Percentiles rank a stretch among this genome's conserved stretches.
Evolutionary conservation across 1,284 basidiomycete genomes (phyloP).

Genomic region (Ceratobasidium sp.): DNA sequence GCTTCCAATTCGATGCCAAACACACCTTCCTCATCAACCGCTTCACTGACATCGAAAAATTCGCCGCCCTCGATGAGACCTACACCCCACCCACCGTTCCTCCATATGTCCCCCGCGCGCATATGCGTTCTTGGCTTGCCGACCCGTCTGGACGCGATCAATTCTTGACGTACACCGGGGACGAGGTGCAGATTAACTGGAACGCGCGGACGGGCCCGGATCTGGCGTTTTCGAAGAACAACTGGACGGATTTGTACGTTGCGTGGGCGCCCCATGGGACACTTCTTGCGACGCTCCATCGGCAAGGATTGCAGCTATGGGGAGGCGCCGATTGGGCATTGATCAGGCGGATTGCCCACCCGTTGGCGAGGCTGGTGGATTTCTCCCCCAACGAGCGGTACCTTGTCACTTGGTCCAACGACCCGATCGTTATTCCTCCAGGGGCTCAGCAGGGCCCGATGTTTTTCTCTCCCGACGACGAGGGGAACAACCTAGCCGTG

Average conservation of each 20-base stretch:
- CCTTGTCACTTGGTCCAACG: constrained; percentile 98
- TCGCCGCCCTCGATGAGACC: constrained; percentile 82
- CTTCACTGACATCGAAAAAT: constrained; percentile 94
- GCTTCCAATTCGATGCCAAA: constrained; percentile 91
- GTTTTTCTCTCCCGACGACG: constrained; percentile 93
- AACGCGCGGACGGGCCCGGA: constrained; percentile 93
- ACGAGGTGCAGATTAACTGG: constrained; percentile 94
- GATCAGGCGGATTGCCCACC: constrained; percentile 93
- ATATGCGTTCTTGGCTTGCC: constrained; percentile 93
- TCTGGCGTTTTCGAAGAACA: constrained; percentile 61
- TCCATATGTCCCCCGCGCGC: constrained; percentile 82
- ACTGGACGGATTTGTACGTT: constrained; percentile 98
- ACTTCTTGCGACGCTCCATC: constrained; percentile 92
- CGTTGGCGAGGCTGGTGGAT: constrained; percentile 95
- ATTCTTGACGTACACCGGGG: constrained; percentile 93
- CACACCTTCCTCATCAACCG: constrained; percentile 93
- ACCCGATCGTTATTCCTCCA: constrained; percentile 84
- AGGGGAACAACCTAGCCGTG: constrained; percentile 96
- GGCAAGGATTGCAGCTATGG: constrained; percentile 97
- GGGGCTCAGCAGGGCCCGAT: constrained; percentile 77
- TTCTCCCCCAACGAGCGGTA: constrained; percentile 99
- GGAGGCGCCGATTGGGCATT: constrained; percentile 91
- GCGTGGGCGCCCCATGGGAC: constrained; percentile 98
- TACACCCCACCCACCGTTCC: constrained; percentile 86
- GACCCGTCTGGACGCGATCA: constrained; percentile 96